A percentile compares a stretch with the other conserved stretches of the same genome.
Conservation (phyloP, 768 basidiomycete genomes). For the Tephrocybe sp. region DNA sequence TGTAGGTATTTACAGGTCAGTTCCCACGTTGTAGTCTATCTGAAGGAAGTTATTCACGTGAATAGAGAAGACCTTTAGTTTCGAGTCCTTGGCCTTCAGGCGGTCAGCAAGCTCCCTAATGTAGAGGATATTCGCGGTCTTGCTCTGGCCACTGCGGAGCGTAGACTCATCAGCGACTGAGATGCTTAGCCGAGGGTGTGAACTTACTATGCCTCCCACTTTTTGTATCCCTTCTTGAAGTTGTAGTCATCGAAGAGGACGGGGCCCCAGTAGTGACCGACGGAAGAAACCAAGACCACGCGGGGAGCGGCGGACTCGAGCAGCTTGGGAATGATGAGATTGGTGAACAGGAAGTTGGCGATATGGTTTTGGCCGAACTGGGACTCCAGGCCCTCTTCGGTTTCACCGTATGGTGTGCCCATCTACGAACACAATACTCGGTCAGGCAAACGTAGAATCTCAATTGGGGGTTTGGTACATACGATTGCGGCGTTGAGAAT, state of each 20-base stretch:
- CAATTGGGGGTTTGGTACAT: not conserved
- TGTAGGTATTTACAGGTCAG: not conserved
- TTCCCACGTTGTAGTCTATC: not conserved
- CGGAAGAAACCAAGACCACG: conserved; percentile 9
- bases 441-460: no score
- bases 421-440: conserved; percentile 15
- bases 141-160: conserved; percentile 14
- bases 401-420: conserved; percentile 19
- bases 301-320: conserved; percentile 4
- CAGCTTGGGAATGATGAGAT: conserved; percentile 17
- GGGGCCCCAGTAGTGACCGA: conserved; percentile 11
- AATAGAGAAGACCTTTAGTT: conserved; percentile 6
- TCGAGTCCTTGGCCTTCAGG: conserved; percentile 10
- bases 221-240: conserved; percentile 7
- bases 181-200: not conserved
- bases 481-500: conserved; percentile 23
- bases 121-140: conserved; percentile 14
- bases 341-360: conserved; percentile 22
- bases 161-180: not conserved
- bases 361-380: conserved; percentile 24
- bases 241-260: conserved; percentile 10
- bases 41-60: conserved; percentile 2
- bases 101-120: conserved; percentile 7
- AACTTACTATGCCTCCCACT: conserved; percentile 13
- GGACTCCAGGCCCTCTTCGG: conserved; percentile 21